phyloP scores from a whole-genome alignment of 306 rosid genomes.

The Amphicarpaea edgeworthii region DNA sequence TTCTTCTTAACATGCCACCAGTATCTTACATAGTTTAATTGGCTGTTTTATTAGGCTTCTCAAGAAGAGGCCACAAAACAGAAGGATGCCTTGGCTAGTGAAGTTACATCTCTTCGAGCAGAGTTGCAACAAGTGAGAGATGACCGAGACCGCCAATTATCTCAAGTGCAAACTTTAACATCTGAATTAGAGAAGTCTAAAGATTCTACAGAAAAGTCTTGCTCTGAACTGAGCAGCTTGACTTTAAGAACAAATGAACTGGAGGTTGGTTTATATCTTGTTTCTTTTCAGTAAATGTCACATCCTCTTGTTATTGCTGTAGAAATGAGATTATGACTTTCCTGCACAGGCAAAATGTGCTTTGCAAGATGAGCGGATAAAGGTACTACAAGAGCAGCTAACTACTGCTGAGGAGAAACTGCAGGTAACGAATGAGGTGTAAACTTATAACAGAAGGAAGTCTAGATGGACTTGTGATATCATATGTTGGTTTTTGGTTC shows the following conservation, averaged over 20 bases:
- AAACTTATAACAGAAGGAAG: conserved; percentile 15
- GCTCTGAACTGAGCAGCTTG: conserved; percentile 67
- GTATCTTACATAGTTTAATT: conserved; percentile 32
- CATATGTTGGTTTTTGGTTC: conserved; percentile 24
- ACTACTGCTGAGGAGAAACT: conserved; percentile 69
- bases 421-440: conserved; percentile 66
- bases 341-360: conserved; percentile 73
- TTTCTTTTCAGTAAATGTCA: conserved; percentile 26
- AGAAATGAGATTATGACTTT: conserved; percentile 36
- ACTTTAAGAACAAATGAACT: conserved; percentile 63
- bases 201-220: conserved; percentile 68
- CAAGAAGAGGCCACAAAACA: conserved; percentile 94
- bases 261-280: conserved; percentile 67
- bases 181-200: conserved; percentile 70
- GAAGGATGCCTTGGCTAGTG: conserved; percentile 80
- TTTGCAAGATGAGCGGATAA: conserved; percentile 68
- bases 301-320: conserved; percentile 6
- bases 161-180: conserved; percentile 68
- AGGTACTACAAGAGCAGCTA: conserved; percentile 66
- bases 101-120: conserved; percentile 67
- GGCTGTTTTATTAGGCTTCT: conserved; percentile 66
- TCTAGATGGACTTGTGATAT: conserved; percentile 37
- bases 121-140: conserved; percentile 87
- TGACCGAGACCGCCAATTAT: conserved; percentile 69
- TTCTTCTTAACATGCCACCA: conserved; percentile 3